Base-by-base conservation (phyloP, 177 flowering plant genomes). In the Tripterygium wilfordii region DNA sequence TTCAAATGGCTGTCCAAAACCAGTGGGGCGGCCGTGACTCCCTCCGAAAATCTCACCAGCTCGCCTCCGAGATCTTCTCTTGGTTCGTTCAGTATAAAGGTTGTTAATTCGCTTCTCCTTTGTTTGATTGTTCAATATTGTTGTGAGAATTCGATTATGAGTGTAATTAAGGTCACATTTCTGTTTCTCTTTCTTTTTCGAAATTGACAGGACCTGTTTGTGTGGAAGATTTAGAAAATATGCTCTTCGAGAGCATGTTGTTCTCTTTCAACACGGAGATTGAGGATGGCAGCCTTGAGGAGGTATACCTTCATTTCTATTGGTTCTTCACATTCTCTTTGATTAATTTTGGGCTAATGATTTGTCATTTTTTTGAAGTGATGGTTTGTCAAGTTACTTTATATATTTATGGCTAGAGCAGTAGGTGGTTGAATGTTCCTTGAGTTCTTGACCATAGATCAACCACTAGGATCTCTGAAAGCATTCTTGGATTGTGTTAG, bases 201-300 rank as follows among this genome's bases (percentile, higher is more conserved):
- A 10, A 10, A 15, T 10, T 35, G 38, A 13, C 68, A 80, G 86
- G 23, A 21, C 57, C 63, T 2, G 44, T 68, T 15, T 49, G 57
- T 46, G 58, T 60, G 19, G 94, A 85, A 46, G 89, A 82, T 42
- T 49, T 85, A 26, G 95, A 85, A 52, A 66, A 36, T 49, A 42
- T 72, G 49, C 65, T 85, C 27, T 76, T 70, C 40, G 85, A 80
- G 51, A 57, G 55, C 45, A 48, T 76, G 80, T 20, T 72, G 20
- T 57, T 64, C 22, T 61, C 74, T 36, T 78, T 85, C 72, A 78
- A 75, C 58, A 65, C 81, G 3, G 87, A 70, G 60, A 67, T 80
- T 16, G 89, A 82, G 28, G 95, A 85, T 51, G 95, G 95, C 13
- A 82, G 95, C 71, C 68, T 82, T 26, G 86, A 80, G 41, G 67